These are phyloP conservation scores for Saussurea involucrata DNA, from an alignment of 129 eudicot genomes.

Conservation along the genomic window DNA sequence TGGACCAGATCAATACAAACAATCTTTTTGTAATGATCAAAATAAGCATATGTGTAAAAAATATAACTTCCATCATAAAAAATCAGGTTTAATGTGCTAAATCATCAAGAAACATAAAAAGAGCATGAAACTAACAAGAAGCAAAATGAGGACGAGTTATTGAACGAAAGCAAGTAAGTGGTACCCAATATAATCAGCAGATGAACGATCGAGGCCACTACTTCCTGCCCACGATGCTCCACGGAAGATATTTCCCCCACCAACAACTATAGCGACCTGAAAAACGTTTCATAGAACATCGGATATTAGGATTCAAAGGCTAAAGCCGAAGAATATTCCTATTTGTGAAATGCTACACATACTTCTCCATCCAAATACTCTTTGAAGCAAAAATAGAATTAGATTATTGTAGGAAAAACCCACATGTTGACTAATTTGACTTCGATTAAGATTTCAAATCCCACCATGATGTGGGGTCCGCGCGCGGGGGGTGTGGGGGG, in stretches of 20 bases:
- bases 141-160: not conserved
- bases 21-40: not conserved
- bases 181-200: slow-evolving; percentile 97
- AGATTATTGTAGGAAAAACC: not conserved
- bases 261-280: slow-evolving; percentile 94
- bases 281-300: slow-evolving; percentile 6
- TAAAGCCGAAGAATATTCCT: not conserved
- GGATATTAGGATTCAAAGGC: not conserved
- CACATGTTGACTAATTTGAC: not conserved
- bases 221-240: slow-evolving; percentile 98
- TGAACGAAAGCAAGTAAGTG: not conserved
- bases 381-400: too few relatives aligned
- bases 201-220: slow-evolving; percentile 96
- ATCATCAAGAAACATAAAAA: not conserved
- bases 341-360: not conserved
- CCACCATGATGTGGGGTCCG: not conserved
- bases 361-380: not conserved
- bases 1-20: not conserved
- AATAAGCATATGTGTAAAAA: not conserved
- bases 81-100: not conserved
- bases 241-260: slow-evolving; percentile 96
- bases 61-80: not conserved
- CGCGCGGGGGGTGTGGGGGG: too few relatives aligned
- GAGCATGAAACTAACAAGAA: not conserved
- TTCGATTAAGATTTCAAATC: not conserved